Conservation (phyloP, 345 rosid species). For the Salix caprea region DNA sequence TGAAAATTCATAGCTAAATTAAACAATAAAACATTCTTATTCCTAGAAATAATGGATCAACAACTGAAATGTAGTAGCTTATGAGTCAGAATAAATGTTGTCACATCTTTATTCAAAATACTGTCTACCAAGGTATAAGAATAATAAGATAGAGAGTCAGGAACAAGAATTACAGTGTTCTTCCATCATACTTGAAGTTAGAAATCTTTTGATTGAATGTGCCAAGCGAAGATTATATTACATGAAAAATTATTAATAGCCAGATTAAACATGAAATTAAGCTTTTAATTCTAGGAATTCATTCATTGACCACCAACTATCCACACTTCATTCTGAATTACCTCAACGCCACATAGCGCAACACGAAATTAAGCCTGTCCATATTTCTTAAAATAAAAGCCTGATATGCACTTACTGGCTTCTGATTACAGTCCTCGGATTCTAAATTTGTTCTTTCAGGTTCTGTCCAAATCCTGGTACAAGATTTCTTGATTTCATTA, state of each 20-base stretch:
- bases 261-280: neutral
- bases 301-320: neutral
- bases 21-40: neutral
- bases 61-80: neutral
- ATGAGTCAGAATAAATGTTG: neutral
- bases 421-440: constrained; percentile 21
- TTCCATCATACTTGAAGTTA: neutral
- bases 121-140: neutral
- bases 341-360: neutral
- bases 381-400: neutral
- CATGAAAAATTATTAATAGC: neutral
- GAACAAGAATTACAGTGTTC: neutral
- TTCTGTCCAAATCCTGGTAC: constrained; percentile 41
- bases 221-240: neutral
- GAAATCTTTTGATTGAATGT: neutral
- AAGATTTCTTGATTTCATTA: constrained; percentile 2
- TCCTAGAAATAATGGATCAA: neutral
- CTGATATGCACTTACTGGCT: constrained; percentile 35
- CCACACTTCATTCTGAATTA: neutral
- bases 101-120: neutral
- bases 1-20: neutral
- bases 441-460: constrained; percentile 24
- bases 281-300: neutral
- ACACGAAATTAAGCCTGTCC: neutral
- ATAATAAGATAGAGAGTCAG: neutral